Evolutionary conservation across 768 basidiomycete species (phyloP), one percentile per base, ranked within the genome.

Genomic region (Crassisporium funariophilum): DNA sequence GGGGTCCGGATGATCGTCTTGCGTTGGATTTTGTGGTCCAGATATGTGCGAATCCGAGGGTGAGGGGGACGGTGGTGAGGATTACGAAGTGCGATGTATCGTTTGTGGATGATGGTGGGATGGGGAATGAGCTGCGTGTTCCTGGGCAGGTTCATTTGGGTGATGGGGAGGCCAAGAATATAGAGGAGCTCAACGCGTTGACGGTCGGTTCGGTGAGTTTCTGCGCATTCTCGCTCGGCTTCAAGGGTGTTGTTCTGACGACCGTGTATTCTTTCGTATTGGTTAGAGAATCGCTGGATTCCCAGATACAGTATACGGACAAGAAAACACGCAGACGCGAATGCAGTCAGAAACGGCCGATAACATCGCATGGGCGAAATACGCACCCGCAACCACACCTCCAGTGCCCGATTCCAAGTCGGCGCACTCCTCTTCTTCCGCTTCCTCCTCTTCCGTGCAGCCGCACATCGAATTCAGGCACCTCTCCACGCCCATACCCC

Each of bases 1-100:
- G 95, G 17, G 95, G 95, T 0, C 88, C 92, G 0, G 95, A 98
- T 63, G 95, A 97, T 61, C 77, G 95, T 2, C 74, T 93, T 13
- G 91, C 92, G 0, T 69, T 98, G 25, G 82, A 88, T 22, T 83
- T 98, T 55, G 86, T 90, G 17, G 78, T 87, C 11, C 94, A 95
- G 65, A 70, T 97, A 21, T 95, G 90, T 63, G 71, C 77, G 47
- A 86, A 85, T 53, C 71, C 78, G 10, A 72, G 69, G 45, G 76
- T 89, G 10, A 78, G 70, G 7, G 95, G 91, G 9, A 92, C 88
- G 0, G 82, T 95, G 2, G 63, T 93, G 42, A 75, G 83, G 55
- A 68, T 95, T 47, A 63, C 61, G 25, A 86, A 82, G 65, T 63
- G 59, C 40, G 81, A 78, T 8, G 47, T n/a, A n/a, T n/a, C n/a